These are phyloP conservation scores for Backusella tuberculispora DNA, from an alignment of 192 early-diverging fungal species.

Conservation along the genomic window DNA sequence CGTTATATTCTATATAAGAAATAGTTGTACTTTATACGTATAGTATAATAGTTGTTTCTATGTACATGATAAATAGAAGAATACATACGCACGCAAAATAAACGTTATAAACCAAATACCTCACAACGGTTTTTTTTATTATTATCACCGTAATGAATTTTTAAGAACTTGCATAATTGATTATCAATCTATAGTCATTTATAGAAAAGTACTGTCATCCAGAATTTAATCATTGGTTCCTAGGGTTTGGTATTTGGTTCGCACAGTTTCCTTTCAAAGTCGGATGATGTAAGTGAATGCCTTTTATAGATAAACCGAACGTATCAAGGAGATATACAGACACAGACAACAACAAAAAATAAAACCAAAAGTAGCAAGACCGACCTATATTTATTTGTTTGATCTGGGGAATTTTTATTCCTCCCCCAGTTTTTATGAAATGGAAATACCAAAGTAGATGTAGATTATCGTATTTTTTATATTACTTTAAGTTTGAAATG, in stretches of 20 bases:
- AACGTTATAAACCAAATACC: neutral
- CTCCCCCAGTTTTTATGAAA: too few relatives aligned
- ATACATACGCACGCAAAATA: neutral
- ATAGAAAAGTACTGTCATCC: neutral
- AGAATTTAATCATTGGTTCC: neutral
- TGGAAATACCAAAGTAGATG: too few relatives aligned
- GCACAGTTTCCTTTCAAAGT: neutral
- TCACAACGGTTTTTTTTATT: too few relatives aligned
- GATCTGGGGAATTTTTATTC: too few relatives aligned
- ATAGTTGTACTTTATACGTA: too few relatives aligned
- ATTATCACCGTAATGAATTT: neutral
- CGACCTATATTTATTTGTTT: neutral
- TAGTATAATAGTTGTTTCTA: too few relatives aligned
- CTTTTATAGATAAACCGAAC: neutral
- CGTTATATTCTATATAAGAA: too few relatives aligned
- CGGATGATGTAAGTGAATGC: too few relatives aligned
- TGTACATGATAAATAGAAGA: too few relatives aligned
- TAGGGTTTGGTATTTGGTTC: neutral
- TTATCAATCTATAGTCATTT: conserved; percentile 4
- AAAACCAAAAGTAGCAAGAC: neutral
- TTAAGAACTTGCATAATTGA: neutral
- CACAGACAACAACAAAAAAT: neutral
- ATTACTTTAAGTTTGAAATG: too few relatives aligned
- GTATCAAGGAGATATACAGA: neutral
- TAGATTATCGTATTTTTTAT: too few relatives aligned